phyloP scores from a whole-genome alignment of 148 eudicot genomes.

The Chenopodium album region DNA sequence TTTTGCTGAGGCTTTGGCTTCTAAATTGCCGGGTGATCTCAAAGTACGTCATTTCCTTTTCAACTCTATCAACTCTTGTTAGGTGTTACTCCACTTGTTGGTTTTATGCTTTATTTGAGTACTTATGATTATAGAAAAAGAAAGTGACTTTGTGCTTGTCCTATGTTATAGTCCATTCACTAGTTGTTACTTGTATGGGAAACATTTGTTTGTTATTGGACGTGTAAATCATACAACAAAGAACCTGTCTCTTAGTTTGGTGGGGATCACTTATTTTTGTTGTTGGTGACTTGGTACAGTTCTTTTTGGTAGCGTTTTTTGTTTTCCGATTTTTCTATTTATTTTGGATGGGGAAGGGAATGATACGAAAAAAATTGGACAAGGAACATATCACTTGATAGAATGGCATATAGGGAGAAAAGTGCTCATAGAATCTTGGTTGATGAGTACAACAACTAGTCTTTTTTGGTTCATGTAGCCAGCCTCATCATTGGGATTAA shows the following conservation, averaged over 20 bases:
- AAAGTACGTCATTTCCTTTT: conserved; percentile 45
- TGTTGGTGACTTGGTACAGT: background rate
- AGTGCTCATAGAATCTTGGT: too few relatives aligned
- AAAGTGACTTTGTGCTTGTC: conserved; percentile 5
- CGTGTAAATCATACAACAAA: background rate
- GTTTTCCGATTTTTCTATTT: too few relatives aligned
- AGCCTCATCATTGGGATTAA: too few relatives aligned
- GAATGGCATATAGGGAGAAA: too few relatives aligned
- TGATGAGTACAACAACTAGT: too few relatives aligned
- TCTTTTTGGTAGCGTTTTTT: too few relatives aligned
- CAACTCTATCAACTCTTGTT: background rate
- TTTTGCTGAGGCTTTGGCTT: conserved; percentile 92
- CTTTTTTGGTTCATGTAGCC: too few relatives aligned
- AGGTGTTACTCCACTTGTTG: conserved; percentile 1
- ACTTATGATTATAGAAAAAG: background rate
- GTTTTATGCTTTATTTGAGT: background rate
- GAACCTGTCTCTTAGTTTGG: background rate
- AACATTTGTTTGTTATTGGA: background rate
- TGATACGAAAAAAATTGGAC: too few relatives aligned
- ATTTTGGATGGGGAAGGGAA: too few relatives aligned
- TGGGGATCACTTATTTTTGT: background rate
- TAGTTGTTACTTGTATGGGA: background rate
- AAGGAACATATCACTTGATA: too few relatives aligned
- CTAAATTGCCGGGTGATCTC: conserved; percentile 91
- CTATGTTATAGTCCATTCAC: background rate